Evolutionary conservation across 257 asterid genomes (phyloP), one percentile per base, ranked within the genome.

Genomic region (Echites panduratus): DNA sequence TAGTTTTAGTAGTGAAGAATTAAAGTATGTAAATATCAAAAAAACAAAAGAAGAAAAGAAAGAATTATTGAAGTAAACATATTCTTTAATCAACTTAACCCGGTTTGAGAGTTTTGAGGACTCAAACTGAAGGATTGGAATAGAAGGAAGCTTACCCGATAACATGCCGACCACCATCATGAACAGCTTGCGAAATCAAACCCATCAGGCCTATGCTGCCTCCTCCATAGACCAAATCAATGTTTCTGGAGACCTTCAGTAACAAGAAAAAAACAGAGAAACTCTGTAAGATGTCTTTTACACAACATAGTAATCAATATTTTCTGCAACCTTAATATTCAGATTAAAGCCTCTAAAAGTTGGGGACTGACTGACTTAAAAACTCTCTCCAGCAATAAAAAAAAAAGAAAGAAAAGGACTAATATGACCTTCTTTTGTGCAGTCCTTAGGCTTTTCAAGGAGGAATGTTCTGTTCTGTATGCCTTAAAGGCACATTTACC

Each of bases 131-230:
- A 53, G 56, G 68, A 74, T 79, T 66, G 64, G 59, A 65, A 73
- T 71, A 76, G 73, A 64, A 71, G 73, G 78, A 61, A 65, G 66
- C 81, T 83, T 29, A 90, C 98, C 98, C 98, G 10, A 87, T 86
- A 71, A 92, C 98, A 73, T 92, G 97, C 77, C 97, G 80, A 79
- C 97, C 98, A 43, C 98, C 98, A 80, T 86, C 85, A 85, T 88
- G 95, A 86, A 92, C 98, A 78, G 96, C 98, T 80, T 92, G 98
- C 10, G 97, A 90, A 76, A 92, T 86, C 84, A 90, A 82, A 14
- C 98, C 98, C 98, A 90, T 92, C 48, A 93, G 87, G 78, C 98
- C 98, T 82, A 93, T 90, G 91, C 98, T 93, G 3, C 98, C 98
- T 70, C 98, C 98, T 77, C 98, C 98, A 83, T 93, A 90, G 70